Evolutionary conservation across 1,284 basidiomycete species (phyloP), one percentile per base, ranked within the genome.

Genomic region (Trametes versicolor): DNA sequence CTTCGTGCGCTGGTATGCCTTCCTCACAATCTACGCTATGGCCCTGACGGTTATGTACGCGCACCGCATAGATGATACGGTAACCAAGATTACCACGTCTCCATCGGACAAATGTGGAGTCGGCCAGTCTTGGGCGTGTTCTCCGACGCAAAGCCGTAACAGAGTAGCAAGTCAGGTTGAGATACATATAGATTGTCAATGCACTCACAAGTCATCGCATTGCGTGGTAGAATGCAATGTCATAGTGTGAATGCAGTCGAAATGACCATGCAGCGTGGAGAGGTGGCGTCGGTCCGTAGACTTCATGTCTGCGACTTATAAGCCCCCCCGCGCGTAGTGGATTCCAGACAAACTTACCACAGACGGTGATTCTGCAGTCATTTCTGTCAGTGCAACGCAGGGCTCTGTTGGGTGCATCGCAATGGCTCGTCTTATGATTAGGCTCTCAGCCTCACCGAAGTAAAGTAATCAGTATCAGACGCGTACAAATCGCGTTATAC

Each of bases 281-380:
- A 99, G 88, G 75, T 97, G 99, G 66, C 96, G 92, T 75, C 97
- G 85, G 74, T 94, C 95, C 82, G 99, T 93, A 52, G 92, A 92
- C 68, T 90, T 86, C 51, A 94, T 87, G 79, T 94, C 93, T 94
- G 70, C 8, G 58, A 59, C 32, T 32, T 15, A 58, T 80, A 50
- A 79, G 72, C 66, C 23, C 19, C 51, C 36, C 32, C 19, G 76
- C 72, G 66, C 21, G 47, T 32, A 17, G 4, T 19, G 6, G 37
- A 37, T 10, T 36, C 23, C 56, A 43, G 25, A 25, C 2, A 50
- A 9, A 80, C 90, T 77, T 72, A 95, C 93, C 94, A 94, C 95
- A 96, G 73, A 97, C 95, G 85, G 97, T 98, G 85, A 99, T 96
- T n/a, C 89, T 95, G 93, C 99, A 99, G 83, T 99, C 98, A 79